Evolutionary conservation across 2,329 filamentous ascomycete species (phyloP).

Genomic region (Didymosphaeria variabile): DNA sequence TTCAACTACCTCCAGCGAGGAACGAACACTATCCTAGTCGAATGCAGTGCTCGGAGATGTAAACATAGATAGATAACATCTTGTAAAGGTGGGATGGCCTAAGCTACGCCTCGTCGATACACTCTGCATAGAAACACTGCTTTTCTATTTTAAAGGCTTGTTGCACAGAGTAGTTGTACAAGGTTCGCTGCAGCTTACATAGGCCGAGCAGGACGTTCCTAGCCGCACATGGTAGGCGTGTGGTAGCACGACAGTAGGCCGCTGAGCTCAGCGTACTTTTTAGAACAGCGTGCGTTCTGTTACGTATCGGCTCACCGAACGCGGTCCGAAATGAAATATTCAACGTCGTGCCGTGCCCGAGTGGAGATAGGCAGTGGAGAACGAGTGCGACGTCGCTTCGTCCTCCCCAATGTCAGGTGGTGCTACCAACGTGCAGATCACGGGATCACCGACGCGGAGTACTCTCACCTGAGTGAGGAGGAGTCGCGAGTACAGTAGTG

Average conservation of each 20-base stretch:
- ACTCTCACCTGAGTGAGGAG: neutral
- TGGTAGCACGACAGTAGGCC: neutral
- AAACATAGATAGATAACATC: neutral
- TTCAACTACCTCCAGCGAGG: neutral
- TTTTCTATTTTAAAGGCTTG: conserved; percentile 9
- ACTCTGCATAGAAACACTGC: conserved; percentile 5
- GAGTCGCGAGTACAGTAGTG: conserved; percentile 9
- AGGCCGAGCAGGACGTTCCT: conserved; percentile 3
- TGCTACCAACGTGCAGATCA: conserved; percentile 8
- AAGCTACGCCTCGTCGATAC: conserved; percentile 1
- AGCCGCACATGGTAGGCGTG: conserved; percentile 7
- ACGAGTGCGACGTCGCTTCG: conserved; percentile 4
- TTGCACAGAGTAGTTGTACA: neutral
- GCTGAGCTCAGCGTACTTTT: conserved; percentile 6
- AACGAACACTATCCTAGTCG: neutral
- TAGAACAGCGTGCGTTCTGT: neutral
- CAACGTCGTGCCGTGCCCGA: neutral
- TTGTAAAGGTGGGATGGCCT: conserved; percentile 4
- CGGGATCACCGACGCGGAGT: conserved; percentile 9
- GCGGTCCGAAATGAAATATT: neutral
- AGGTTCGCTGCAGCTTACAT: conserved; percentile 17
- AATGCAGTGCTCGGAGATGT: neutral
- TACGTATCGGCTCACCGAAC: conserved; percentile 9
- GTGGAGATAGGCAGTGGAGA: neutral
- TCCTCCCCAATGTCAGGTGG: neutral